Base-by-base conservation (phyloP, 345 rosid genomes). In the Cardamine resedifolia region DNA sequence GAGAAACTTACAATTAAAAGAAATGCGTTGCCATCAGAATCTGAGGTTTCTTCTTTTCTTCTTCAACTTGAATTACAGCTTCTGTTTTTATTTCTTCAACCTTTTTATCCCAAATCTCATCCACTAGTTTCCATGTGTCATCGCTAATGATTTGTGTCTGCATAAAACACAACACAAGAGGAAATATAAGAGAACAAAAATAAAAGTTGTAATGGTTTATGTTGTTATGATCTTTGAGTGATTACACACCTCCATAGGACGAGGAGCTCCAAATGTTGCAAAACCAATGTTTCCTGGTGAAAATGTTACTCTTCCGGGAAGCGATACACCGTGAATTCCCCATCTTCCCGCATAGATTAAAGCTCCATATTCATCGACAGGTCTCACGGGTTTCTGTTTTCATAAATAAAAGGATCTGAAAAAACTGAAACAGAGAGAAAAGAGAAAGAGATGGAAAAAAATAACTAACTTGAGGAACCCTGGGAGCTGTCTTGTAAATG, bases 281-380 rank as follows among this genome's bases (percentile, higher is more conserved):
- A 87, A 94, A 33, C 98, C 98, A 9, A 84, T 81, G 87, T 89
- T 90, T 70, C 98, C 98, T 20, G 98, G 98, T 20, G 96, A 88
- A 84, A 87, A 94, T n/a, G 98, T 94, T 39, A 85, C 97, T 80
- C 98, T 85, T 26, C 96, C 98, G 0, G 98, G 97, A 55, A 91
- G 91, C 1, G 91, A 77, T 52, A 88, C 82, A 38, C 97, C 96
- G 52, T 90, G 88, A 58, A 88, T 81, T 55, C 96, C 98, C 98
- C 98, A 93, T 72, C 98, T 82, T 58, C 98, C 97, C 64, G 96
- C 92, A 85, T 90, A 88, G 57, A 93, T 83, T 34, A 90, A 84
- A 47, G 96, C 88, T 66, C 97, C 97, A 79, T 85, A 87, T 72
- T 93, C 97, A 30, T 94, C 97, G 14, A 94, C 75, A 19, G 91